Evolutionary conservation across 495 filamentous ascomycete genomes (phyloP).

Genomic region (Hypoxylon intermedium): DNA sequence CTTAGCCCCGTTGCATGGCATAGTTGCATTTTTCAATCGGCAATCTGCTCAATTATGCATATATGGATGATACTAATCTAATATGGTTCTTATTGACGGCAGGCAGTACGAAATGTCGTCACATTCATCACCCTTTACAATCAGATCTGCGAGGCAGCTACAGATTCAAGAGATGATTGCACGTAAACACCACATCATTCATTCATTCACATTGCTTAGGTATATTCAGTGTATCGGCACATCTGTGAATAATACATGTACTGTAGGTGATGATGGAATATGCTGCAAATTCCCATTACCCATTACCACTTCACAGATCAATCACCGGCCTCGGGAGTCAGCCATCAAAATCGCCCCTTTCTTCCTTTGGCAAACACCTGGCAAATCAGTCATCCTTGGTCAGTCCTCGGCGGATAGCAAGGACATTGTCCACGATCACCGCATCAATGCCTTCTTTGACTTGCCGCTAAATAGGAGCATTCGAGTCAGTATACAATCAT

Average conservation of each 20-base stretch:
- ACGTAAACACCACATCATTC: too few relatives aligned
- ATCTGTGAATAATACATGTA: too few relatives aligned
- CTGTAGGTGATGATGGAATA: too few relatives aligned
- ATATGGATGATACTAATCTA: neutral
- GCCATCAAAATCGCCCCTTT: neutral
- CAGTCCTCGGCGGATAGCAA: slow-evolving; percentile 70
- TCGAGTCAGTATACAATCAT: slow-evolving; percentile 34
- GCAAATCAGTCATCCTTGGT: slow-evolving; percentile 42
- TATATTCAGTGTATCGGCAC: too few relatives aligned
- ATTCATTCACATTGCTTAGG: too few relatives aligned
- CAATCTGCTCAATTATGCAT: slow-evolving; percentile 23
- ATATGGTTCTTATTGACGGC: neutral
- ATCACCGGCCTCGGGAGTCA: too few relatives aligned
- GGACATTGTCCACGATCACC: slow-evolving; percentile 92
- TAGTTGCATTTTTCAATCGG: slow-evolving; percentile 17
- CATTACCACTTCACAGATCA: too few relatives aligned
- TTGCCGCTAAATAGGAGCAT: slow-evolving; percentile 67
- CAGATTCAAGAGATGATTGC: too few relatives aligned
- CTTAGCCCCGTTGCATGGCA: slow-evolving; percentile 9
- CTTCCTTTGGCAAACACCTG: neutral
- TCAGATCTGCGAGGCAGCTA: too few relatives aligned
- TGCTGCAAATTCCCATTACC: too few relatives aligned
- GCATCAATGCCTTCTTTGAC: slow-evolving; percentile 95
- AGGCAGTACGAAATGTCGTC: neutral
- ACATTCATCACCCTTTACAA: too few relatives aligned